Percentiles rank a stretch among this genome's conserved stretches.
Evolutionary conservation across 164 flowering plant species (phyloP).

Genomic region (Annona squamosa): DNA sequence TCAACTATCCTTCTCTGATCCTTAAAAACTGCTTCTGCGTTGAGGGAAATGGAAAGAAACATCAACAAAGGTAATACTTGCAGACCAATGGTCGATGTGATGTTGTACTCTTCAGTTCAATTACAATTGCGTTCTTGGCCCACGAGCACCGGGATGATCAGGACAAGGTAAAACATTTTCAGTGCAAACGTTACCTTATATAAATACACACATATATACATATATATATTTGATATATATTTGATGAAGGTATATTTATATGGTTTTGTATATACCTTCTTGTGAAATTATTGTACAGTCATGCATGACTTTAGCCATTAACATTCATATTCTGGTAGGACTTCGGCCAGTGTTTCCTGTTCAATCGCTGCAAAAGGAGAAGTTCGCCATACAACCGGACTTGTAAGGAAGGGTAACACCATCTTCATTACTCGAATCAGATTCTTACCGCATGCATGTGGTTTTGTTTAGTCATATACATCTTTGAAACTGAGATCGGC

Average conservation of each 20-base stretch:
- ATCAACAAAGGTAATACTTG: background rate
- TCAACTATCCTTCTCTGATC: background rate
- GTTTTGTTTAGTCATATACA: background rate
- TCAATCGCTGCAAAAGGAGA: background rate
- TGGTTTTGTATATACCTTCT: too few relatives aligned
- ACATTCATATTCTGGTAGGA: background rate
- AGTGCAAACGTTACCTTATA: background rate
- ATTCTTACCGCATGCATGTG: background rate
- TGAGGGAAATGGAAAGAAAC: background rate
- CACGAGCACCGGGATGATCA: background rate
- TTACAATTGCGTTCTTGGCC: background rate
- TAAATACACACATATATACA: background rate
- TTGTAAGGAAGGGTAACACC: background rate
- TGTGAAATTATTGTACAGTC: too few relatives aligned
- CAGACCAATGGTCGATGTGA: background rate
- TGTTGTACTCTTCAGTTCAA: background rate
- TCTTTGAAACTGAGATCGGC: background rate
- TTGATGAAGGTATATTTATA: too few relatives aligned
- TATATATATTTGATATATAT: too few relatives aligned
- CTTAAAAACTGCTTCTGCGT: background rate
- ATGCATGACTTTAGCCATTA: background rate
- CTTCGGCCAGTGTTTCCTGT: background rate
- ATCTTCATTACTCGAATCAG: background rate
- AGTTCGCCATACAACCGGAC: background rate
- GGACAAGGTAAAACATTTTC: background rate